Evolutionary conservation across 345 rosid genomes (phyloP).

Genomic region (Pistacia atlantica): DNA sequence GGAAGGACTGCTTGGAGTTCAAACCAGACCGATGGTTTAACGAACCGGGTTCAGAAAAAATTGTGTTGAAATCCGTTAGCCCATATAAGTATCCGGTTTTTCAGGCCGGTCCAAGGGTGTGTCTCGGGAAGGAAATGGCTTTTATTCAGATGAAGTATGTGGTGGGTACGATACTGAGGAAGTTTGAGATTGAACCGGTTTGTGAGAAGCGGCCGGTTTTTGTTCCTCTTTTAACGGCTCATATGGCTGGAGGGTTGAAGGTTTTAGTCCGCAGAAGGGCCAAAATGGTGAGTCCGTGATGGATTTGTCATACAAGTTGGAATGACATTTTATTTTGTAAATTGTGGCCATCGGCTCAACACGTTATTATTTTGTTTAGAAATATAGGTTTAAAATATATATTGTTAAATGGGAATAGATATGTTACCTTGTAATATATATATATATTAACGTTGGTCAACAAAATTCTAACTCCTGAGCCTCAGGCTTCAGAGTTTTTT

Average conservation of each 20-base stretch:
- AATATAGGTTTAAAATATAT: too few relatives aligned
- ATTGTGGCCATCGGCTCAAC: neutral
- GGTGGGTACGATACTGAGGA: slow-evolving; percentile 46
- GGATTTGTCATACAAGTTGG: neutral
- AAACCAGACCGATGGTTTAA: slow-evolving; percentile 68
- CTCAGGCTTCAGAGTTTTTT: too few relatives aligned
- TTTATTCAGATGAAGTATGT: slow-evolving; percentile 76
- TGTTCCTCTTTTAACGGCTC: slow-evolving; percentile 66
- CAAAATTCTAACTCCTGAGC: too few relatives aligned
- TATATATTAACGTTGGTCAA: too few relatives aligned
- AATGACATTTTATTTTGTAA: neutral
- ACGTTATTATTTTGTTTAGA: too few relatives aligned
- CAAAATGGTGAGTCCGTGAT: neutral
- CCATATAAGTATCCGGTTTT: slow-evolving; percentile 67
- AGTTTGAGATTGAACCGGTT: slow-evolving; percentile 45
- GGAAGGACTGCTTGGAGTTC: slow-evolving; percentile 59
- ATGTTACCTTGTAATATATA: too few relatives aligned
- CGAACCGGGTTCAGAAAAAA: slow-evolving; percentile 19
- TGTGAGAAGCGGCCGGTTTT: slow-evolving; percentile 42
- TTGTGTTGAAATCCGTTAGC: slow-evolving; percentile 39
- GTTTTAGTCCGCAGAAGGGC: slow-evolving; percentile 46
- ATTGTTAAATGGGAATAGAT: too few relatives aligned
- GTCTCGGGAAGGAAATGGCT: slow-evolving; percentile 78
- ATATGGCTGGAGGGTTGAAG: slow-evolving; percentile 71
- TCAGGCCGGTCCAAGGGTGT: slow-evolving; percentile 77